phyloP scores from a whole-genome alignment of 805 yeast genomes.

The Torulaspora delbrueckii region DNA sequence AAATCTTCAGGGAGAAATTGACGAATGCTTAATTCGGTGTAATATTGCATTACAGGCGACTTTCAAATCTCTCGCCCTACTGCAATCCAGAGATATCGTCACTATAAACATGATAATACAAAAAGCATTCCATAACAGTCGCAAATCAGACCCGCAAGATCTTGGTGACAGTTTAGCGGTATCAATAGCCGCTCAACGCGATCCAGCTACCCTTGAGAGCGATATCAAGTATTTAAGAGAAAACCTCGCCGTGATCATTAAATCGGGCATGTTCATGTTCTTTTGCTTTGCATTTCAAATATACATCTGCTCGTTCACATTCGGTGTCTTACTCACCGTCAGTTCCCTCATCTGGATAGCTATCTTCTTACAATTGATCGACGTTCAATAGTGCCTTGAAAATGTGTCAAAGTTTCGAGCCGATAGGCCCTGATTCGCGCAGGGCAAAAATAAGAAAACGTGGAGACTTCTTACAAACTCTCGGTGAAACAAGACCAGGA shows the following conservation, averaged over 20 bases:
- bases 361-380: slow-evolving; percentile 11
- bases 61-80: neutral
- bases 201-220: slow-evolving; percentile 1
- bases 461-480: neutral
- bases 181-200: neutral
- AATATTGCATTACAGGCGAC: slow-evolving; percentile 2
- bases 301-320: slow-evolving; percentile 10
- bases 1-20: neutral
- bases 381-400: neutral
- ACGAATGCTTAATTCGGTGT: neutral
- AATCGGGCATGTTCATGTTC: slow-evolving; percentile 13
- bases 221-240: slow-evolving; percentile 12
- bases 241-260: slow-evolving; percentile 5
- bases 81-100: neutral
- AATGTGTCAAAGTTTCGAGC: slow-evolving; percentile 1
- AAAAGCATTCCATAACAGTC: neutral
- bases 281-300: slow-evolving; percentile 10
- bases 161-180: neutral
- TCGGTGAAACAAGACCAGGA: neutral
- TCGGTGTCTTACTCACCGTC: slow-evolving; percentile 11
- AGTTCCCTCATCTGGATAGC: slow-evolving; percentile 13
- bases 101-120: neutral
- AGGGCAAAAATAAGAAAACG: neutral
- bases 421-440: slow-evolving; percentile 2
- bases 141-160: neutral